A percentile compares a stretch with the other conserved stretches of the same genome.
Conservation (phyloP, 371 early-diverging fungal species). For the Batkoa obscura region DNA sequence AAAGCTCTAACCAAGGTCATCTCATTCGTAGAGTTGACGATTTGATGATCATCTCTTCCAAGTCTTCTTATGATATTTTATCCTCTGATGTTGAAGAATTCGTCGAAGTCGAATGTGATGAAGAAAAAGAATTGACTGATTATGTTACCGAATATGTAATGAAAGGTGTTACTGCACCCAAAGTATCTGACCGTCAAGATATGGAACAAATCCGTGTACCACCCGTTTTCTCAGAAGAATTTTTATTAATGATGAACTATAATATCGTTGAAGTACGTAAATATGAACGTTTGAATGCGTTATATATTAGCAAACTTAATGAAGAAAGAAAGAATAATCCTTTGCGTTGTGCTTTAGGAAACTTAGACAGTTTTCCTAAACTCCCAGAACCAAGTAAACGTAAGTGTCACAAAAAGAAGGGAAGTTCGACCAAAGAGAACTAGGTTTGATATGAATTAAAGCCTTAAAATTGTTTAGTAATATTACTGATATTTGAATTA, state of each 20-base stretch:
- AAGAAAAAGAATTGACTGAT: neutral
- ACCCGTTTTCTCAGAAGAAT: neutral
- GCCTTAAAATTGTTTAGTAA: no score
- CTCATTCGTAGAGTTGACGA: no score
- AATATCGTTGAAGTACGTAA: neutral
- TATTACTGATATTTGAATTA: no score
- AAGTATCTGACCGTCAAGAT: neutral
- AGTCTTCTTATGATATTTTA: no score
- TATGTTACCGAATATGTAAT: neutral
- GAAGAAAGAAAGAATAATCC: neutral
- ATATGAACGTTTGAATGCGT: neutral
- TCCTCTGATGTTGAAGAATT: neutral
- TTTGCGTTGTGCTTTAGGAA: neutral
- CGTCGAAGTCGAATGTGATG: constrained; percentile 1
- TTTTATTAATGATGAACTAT: neutral
- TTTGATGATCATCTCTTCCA: no score
- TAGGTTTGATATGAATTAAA: no score
- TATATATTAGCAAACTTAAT: neutral
- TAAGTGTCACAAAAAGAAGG: neutral
- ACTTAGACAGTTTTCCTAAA: neutral
- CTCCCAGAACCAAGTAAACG: neutral
- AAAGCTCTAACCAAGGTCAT: no score
- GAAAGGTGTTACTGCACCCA: neutral
- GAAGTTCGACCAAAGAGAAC: no score
- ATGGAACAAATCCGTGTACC: neutral